Conservation (phyloP, 2,329 filamentous ascomycete genomes). For the Colletotrichum eremochloae region DNA sequence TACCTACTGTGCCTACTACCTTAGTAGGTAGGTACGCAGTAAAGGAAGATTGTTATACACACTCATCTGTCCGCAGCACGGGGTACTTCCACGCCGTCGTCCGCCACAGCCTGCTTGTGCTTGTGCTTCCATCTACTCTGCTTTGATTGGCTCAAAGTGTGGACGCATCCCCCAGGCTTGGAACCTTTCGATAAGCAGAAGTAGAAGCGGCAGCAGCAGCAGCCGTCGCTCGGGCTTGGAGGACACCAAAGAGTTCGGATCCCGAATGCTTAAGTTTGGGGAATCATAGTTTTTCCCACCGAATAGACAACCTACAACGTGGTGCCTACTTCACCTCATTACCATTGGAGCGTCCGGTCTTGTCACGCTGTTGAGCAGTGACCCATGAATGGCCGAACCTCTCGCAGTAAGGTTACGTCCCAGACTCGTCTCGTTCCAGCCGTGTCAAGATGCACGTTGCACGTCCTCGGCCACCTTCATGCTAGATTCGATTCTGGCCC, state of each 20-base stretch:
- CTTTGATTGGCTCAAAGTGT: background rate
- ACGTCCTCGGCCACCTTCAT: slow-evolving; percentile 14
- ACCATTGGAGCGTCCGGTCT: slow-evolving; percentile 9
- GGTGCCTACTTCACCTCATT: background rate
- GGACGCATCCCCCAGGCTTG: background rate
- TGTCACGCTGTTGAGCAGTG: slow-evolving; percentile 14
- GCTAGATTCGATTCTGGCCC: slow-evolving; percentile 31
- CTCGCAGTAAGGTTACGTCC: slow-evolving; percentile 38
- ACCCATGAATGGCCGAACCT: slow-evolving; percentile 25
- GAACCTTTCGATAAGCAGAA: background rate
- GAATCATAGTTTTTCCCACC: background rate
- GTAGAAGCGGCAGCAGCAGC: background rate
- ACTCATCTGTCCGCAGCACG: background rate
- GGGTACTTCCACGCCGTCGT: background rate
- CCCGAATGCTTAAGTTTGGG: background rate
- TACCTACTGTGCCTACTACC: no score
- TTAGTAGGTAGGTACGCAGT: no score
- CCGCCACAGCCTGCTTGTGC: background rate
- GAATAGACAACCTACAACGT: background rate
- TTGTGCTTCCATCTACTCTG: background rate
- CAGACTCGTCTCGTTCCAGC: slow-evolving; percentile 42
- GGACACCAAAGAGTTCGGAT: background rate
- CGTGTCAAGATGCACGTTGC: slow-evolving; percentile 31
- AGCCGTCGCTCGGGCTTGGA: background rate
- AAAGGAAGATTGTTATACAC: slow-evolving; percentile 15